phyloP scores from a whole-genome alignment of 1,139 yeast genomes.

The Suhomyces kunorum region DNA sequence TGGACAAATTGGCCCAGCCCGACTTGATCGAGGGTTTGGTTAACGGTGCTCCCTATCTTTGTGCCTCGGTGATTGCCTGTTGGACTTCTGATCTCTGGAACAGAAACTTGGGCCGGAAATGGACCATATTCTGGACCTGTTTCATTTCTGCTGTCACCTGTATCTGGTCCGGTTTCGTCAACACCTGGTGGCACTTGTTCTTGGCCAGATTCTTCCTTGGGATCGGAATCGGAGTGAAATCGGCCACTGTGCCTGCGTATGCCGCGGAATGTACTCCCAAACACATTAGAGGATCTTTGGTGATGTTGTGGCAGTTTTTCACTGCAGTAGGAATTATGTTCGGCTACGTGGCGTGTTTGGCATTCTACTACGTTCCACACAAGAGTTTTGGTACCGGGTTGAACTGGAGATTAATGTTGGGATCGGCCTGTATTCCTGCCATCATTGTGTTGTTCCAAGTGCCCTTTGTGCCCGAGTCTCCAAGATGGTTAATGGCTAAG shows the following conservation, averaged over 20 bases:
- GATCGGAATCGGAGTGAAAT: constrained; percentile 77
- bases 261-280: constrained; percentile 83
- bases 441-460: constrained; percentile 63
- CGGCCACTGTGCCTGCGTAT: constrained; percentile 82
- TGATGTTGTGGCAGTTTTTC: constrained; percentile 88
- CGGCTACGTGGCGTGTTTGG: constrained; percentile 71
- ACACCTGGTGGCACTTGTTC: constrained; percentile 74
- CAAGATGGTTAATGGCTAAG: constrained; percentile 34
- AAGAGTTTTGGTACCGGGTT: constrained; percentile 37
- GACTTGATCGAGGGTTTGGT: constrained; percentile 75
- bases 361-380: constrained; percentile 44
- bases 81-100: constrained; percentile 75
- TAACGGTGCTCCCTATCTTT: constrained; percentile 79
- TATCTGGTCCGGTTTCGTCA: constrained; percentile 74
- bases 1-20: constrained; percentile 45
- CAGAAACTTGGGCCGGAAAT: constrained; percentile 65
- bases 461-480: constrained; percentile 45
- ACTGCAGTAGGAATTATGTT: constrained; percentile 86
- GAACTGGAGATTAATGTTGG: constrained; percentile 82
- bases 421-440: constrained; percentile 76
- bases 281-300: constrained; percentile 73
- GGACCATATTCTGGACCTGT: constrained; percentile 72
- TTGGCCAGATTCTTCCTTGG: constrained; percentile 73
- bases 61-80: constrained; percentile 69
- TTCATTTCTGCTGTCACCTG: constrained; percentile 65